Evolutionary conservation across 345 rosid genomes (phyloP).

Genomic region (Hirschfeldia incana): DNA sequence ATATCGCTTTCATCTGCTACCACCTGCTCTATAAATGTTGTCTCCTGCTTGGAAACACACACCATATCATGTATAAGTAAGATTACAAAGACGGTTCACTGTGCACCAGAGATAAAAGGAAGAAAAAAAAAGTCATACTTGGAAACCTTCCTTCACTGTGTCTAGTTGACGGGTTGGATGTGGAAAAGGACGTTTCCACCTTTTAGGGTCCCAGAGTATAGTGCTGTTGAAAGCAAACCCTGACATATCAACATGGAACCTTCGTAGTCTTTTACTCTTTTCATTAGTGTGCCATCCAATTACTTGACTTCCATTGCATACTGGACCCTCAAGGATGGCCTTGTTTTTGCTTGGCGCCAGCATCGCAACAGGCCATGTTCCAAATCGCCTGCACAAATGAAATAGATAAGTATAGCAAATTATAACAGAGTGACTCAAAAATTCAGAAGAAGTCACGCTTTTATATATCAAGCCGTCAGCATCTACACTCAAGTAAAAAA

Average conservation of each 20-base stretch:
- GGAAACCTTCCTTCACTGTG: constrained; percentile 88
- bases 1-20: constrained; percentile 92
- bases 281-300: constrained; percentile 98
- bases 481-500: not conserved
- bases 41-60: constrained; percentile 57
- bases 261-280: constrained; percentile 75
- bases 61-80: constrained; percentile 6
- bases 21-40: constrained; percentile 84
- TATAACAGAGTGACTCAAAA: too few species aligned
- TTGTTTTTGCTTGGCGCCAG: constrained; percentile 86
- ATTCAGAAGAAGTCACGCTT: not conserved
- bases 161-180: constrained; percentile 72
- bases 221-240: constrained; percentile 97
- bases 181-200: constrained; percentile 59
- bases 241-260: constrained; percentile 96
- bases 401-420: not conserved
- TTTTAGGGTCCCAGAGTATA: constrained; percentile 86
- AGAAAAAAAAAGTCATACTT: constrained; percentile 46
- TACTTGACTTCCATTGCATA: constrained; percentile 78
- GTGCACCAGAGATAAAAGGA: not conserved
- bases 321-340: constrained; percentile 85
- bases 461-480: not conserved
- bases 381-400: constrained; percentile 62
- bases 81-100: not conserved
- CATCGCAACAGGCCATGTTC: constrained; percentile 97